Percentiles rank a stretch among this genome's conserved stretches.
Conservation (phyloP, 345 rosid genomes). For the Carallia brachiata region DNA sequence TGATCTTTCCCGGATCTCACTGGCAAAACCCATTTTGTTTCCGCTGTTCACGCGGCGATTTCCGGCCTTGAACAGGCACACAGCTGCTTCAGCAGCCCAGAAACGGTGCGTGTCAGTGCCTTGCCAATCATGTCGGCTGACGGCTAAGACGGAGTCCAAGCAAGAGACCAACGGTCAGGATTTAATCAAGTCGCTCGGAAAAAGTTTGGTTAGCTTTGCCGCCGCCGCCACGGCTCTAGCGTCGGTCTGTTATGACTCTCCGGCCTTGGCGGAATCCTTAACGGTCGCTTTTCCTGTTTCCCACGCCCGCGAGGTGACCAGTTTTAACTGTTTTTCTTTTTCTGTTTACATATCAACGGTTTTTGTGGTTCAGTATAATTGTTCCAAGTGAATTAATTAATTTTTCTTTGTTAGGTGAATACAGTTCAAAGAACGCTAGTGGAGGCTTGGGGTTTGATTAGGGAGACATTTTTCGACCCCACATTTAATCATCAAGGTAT, state of each 20-base stretch:
- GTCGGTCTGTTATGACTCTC: slow-evolving; percentile 48
- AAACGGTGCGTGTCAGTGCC: slow-evolving; percentile 27
- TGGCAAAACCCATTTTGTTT: slow-evolving; percentile 20
- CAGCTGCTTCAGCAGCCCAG: slow-evolving; percentile 6
- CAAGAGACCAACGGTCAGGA: slow-evolving; percentile 10
- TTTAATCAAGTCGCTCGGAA: slow-evolving; percentile 34
- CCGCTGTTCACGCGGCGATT: slow-evolving; percentile 25
- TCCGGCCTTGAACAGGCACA: slow-evolving; percentile 17
- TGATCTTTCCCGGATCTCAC: slow-evolving; percentile 21
- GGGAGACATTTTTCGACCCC: slow-evolving; percentile 87
- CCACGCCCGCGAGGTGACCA: slow-evolving; percentile 70
- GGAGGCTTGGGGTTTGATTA: slow-evolving; percentile 92
- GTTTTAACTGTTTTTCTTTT: neutral
- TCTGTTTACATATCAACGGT: neutral
- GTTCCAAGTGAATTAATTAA: slow-evolving; percentile 7
- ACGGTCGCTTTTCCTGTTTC: slow-evolving; percentile 84
- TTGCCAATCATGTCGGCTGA: slow-evolving; percentile 15
- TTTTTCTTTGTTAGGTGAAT: slow-evolving; percentile 52
- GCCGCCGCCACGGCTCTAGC: slow-evolving; percentile 54
- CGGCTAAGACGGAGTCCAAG: slow-evolving; percentile 18
- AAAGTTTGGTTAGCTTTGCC: slow-evolving; percentile 50
- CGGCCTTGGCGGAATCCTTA: slow-evolving; percentile 71
- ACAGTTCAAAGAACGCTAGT: slow-evolving; percentile 89
- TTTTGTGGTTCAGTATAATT: neutral
- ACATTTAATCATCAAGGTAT: slow-evolving; percentile 86